phyloP scores from a whole-genome alignment of 2,329 filamentous ascomycete genomes.

The Alternaria triticimaculans region DNA sequence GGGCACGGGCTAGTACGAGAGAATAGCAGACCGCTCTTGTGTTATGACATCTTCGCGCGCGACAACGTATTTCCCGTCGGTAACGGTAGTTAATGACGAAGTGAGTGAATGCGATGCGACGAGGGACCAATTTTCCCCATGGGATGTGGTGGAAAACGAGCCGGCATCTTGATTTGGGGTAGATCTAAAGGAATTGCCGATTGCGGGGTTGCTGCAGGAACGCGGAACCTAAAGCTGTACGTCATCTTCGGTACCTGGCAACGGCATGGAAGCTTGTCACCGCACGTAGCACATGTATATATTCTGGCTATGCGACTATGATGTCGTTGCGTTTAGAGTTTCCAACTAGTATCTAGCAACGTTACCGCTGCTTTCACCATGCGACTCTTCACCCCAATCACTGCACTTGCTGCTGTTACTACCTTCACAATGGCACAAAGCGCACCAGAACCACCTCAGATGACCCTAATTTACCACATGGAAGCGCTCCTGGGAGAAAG shows the following conservation, averaged over 20 bases:
- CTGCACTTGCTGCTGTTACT: constrained; percentile 7
- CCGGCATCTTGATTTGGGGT: background rate
- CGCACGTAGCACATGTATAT: background rate
- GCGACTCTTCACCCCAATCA: constrained; percentile 13
- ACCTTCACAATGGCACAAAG: constrained; percentile 22
- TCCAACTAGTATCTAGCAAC: background rate
- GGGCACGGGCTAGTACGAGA: background rate
- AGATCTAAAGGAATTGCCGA: background rate
- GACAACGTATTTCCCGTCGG: background rate
- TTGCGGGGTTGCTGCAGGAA: background rate
- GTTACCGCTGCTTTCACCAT: constrained; percentile 9
- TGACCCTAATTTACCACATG: constrained; percentile 36
- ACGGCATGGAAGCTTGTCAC: background rate
- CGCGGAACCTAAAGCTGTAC: background rate
- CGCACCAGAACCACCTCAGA: constrained; percentile 20
- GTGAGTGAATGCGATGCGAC: background rate
- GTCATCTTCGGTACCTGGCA: background rate
- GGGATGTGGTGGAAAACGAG: background rate
- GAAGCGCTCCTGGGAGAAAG: constrained; percentile 24
- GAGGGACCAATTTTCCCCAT: background rate
- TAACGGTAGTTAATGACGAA: background rate
- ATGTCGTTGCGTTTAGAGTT: background rate
- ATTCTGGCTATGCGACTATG: background rate
- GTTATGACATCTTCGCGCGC: background rate
- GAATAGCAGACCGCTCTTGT: background rate